Base-by-base conservation (phyloP, 2,329 filamentous ascomycete genomes). In the Claviceps pazoutovae region DNA sequence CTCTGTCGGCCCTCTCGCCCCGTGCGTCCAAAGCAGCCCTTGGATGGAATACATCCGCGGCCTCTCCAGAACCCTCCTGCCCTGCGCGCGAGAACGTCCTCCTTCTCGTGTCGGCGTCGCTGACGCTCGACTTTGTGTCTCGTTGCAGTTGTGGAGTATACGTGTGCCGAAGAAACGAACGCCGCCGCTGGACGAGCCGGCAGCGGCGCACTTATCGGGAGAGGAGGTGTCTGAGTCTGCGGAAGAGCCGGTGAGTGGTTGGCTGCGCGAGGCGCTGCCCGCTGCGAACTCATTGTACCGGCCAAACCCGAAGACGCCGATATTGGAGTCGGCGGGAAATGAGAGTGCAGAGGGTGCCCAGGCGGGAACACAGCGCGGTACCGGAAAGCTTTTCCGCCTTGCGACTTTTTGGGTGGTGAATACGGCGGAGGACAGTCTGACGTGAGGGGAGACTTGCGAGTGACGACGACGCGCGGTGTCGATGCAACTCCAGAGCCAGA, bases 31-130 rank as follows among this genome's bases (percentile, higher is more conserved):
- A 81, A 82, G 63, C 82, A 86, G 2, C 82, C 82, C n/a, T 69
- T 74, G 16, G 74, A 70, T 0, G 80, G 74, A 38, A 87, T 71
- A 54, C 78, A 84, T 9, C 76, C 78, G 47, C 83, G 74, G 2
- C 82, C 82, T 59, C 78, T 76, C 81, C 83, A 86, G 43, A 79
- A 71, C 3, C 79, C 76, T 2, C 82, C 81, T 1, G 72, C 63
- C 56, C 75, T 79, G 48, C 71, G 73, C 1, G 77, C 80, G 17
- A 76, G 59, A 2, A 71, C 72, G 42, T 87, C 83, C 63, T 87
- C 82, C 54, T 83, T 84, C 62, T 87, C 82, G 53, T 76, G 74
- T 19, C 72, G 76, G 54, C 71, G 74, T 53, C 74, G 75, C 60
- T 71, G 71, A 44, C 70, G 72, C 62, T 76, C 83, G 53, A 64